Evolutionary conservation across 2,329 filamentous ascomycete species (phyloP).

Genomic region (Colletotrichum sp.): DNA sequence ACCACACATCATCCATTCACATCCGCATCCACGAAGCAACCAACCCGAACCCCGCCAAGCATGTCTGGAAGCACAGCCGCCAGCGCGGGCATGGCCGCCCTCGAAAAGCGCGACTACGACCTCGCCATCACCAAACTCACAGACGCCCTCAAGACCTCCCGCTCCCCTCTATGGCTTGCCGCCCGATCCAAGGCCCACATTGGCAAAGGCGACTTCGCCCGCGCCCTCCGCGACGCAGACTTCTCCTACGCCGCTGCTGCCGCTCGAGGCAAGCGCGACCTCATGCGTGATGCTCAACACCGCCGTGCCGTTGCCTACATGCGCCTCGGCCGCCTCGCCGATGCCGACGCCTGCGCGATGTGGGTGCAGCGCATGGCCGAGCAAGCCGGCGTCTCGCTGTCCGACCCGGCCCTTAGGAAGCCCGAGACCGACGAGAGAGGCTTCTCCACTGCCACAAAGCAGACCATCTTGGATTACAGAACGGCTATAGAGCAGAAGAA

Average conservation of each 20-base stretch:
- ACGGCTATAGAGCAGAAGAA: slow-evolving; percentile 31
- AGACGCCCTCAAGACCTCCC: slow-evolving; percentile 66
- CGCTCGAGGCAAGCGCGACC: slow-evolving; percentile 74
- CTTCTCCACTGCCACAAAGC: slow-evolving; percentile 47
- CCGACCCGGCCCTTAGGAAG: slow-evolving; percentile 33
- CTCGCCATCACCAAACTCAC: slow-evolving; percentile 73
- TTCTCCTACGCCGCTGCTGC: slow-evolving; percentile 65
- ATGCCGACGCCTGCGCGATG: slow-evolving; percentile 74
- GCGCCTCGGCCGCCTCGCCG: slow-evolving; percentile 72
- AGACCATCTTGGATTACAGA: slow-evolving; percentile 31
- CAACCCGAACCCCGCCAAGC: background rate
- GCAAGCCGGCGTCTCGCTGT: slow-evolving; percentile 37
- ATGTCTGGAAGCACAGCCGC: slow-evolving; percentile 61
- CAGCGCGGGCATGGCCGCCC: slow-evolving; percentile 67
- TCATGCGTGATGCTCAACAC: slow-evolving; percentile 82
- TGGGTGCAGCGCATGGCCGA: slow-evolving; percentile 54
- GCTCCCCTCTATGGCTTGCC: slow-evolving; percentile 79
- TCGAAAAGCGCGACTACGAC: slow-evolving; percentile 66
- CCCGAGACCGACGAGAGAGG: slow-evolving; percentile 48
- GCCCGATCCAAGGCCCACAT: slow-evolving; percentile 82
- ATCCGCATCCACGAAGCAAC: background rate
- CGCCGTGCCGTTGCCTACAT: slow-evolving; percentile 78
- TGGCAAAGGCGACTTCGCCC: slow-evolving; percentile 62
- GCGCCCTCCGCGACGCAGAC: slow-evolving; percentile 74
- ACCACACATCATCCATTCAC: background rate